A percentile compares a stretch with the other conserved stretches of the same genome.
phyloP scores from a whole-genome alignment of 1,284 basidiomycete genomes.

The Fomes fomentarius region DNA sequence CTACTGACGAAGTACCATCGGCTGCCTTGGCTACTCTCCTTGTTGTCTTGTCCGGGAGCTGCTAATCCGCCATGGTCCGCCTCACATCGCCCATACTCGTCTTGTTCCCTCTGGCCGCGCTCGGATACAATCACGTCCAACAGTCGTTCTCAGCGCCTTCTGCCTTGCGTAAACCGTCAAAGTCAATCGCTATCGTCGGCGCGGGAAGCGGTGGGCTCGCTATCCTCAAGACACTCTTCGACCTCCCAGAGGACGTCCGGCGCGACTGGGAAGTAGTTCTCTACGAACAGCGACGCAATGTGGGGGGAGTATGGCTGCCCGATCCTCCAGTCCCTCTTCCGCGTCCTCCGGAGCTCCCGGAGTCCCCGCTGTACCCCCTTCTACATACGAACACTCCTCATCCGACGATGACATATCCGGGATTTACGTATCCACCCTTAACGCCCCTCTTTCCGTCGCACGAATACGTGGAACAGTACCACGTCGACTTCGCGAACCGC shows the following conservation, averaged over 20 bases:
- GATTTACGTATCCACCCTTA: conserved; percentile 50
- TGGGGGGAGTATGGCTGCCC: conserved; percentile 58
- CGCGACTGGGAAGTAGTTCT: conserved; percentile 49
- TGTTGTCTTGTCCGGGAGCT: background rate
- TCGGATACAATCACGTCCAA: background rate
- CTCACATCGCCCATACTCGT: background rate
- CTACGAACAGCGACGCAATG: conserved; percentile 52
- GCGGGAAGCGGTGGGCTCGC: conserved; percentile 59
- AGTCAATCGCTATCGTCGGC: conserved; percentile 56
- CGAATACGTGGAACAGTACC: conserved; percentile 50
- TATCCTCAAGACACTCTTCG: conserved; percentile 51
- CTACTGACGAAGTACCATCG: too few species aligned
- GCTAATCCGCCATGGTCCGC: conserved; percentile 2
- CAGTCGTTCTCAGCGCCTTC: conserved; percentile 3
- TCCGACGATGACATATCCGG: conserved; percentile 53
- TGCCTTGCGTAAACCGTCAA: conserved; percentile 26
- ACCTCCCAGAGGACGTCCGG: conserved; percentile 44
- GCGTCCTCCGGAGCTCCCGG: conserved; percentile 49
- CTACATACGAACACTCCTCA: conserved; percentile 60
- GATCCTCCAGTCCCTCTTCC: conserved; percentile 41
- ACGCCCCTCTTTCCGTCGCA: conserved; percentile 55
- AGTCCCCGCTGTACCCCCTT: conserved; percentile 56
- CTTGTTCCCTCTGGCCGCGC: conserved; percentile 2
- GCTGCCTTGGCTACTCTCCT: background rate
- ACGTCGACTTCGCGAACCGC: conserved; percentile 43